These are phyloP conservation scores for Imleria badia DNA, from an alignment of 768 basidiomycete genomes.

Conservation along the genomic window DNA sequence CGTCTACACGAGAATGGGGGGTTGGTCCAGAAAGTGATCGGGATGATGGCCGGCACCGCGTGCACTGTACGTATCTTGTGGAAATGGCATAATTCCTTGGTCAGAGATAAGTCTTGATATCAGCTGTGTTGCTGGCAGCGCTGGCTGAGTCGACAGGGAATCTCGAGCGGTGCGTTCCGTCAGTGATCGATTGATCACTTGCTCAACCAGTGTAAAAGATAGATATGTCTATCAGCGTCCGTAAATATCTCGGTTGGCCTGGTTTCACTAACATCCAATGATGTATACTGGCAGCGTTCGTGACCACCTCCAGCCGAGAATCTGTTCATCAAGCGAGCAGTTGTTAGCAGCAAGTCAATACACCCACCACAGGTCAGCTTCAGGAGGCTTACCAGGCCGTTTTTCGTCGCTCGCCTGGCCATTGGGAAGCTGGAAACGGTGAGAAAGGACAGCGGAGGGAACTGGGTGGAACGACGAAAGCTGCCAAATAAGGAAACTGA, in stretches of 20 bases:
- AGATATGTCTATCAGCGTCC: constrained; percentile 36
- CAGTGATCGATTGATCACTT: neutral
- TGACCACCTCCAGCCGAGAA: constrained; percentile 42
- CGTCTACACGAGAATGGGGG: neutral
- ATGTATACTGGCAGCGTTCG: no score
- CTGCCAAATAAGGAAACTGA: constrained; percentile 23
- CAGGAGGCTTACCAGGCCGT: constrained; percentile 29
- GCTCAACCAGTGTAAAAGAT: constrained; percentile 11
- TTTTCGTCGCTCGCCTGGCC: constrained; percentile 34
- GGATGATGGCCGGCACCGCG: constrained; percentile 15
- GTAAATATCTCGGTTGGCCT: constrained; percentile 39
- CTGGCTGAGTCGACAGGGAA: neutral
- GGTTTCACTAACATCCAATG: constrained; percentile 27
- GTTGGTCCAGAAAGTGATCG: constrained; percentile 11
- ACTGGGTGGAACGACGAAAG: constrained; percentile 12
- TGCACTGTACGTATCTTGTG: constrained; percentile 36
- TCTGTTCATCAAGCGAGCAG: constrained; percentile 33
- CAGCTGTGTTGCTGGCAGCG: neutral
- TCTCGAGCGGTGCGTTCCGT: constrained; percentile 1
- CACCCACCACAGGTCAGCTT: constrained; percentile 16
- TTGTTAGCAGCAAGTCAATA: neutral
- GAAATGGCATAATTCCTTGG: constrained; percentile 47
- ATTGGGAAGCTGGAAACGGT: neutral
- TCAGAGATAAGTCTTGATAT: constrained; percentile 31
- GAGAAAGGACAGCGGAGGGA: neutral